Base-by-base conservation (phyloP, 1,284 basidiomycete species). In the Cystobasidiaceae sp. region DNA sequence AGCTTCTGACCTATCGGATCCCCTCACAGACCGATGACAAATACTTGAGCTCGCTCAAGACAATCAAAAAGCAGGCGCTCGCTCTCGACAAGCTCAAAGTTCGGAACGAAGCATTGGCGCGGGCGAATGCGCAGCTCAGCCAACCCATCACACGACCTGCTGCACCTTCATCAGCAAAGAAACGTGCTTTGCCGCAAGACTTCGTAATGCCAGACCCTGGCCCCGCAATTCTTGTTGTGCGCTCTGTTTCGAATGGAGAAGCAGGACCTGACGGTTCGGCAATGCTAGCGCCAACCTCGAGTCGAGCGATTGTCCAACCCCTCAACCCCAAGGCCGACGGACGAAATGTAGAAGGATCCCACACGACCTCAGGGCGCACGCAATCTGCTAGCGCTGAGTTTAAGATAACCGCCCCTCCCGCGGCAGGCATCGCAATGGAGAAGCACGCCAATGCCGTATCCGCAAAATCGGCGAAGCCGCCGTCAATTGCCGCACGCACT, bases 171-270 rank as follows among this genome's bases (percentile, higher is more conserved):
- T 55, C 61, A 46, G 41, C 61, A 11, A 44, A 45, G 50, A 64
- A 64, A 37, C 51, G 61, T 17, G 21, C 49, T 9, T 21, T 64
- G 30, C 61, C 61, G 15, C 17, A 45, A 28, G 61, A 64, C 8
- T 64, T 64, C 33, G 44, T 64, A 30, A 43, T 43, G 21, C 51
- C 51, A 2, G 61, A 64, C 30, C 61, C 61, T 17, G 61, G 61
- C n/a, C 61, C 61, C 2, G 19, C 27, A 52, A 33, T 33, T 21
- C 19, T 52, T 33, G 32, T 52, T 19, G 50, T 25, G 5, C 21
- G 8, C 19, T 5, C 50, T 15, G 28, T 33, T 15, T 4, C 25
- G 21, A n/a, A n/a, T 13, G 32, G 28, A 52, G 27, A 25, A 15
- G 50, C n/a, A 52, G 7, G 21, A 5, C 6, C 9, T n/a, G 50